Percentiles rank a stretch among this genome's conserved stretches.
These are phyloP conservation scores for Xylariaceae sp. DNA, from an alignment of 2,329 filamentous ascomycete genomes.

Conservation along the genomic window DNA sequence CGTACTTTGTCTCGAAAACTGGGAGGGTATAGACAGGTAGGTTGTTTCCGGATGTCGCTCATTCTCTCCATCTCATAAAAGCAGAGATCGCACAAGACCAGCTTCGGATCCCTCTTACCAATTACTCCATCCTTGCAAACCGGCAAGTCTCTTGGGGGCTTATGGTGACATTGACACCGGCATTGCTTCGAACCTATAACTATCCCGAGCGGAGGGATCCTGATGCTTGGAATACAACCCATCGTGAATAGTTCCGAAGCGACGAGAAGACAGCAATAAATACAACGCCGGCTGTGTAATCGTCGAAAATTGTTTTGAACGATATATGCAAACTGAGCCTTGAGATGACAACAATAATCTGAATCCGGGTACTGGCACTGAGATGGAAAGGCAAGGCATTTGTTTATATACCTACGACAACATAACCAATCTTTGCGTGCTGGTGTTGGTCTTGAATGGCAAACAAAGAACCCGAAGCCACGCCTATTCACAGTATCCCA, in stretches of 20 bases:
- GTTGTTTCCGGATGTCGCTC: slow-evolving; percentile 1
- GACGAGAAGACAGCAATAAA: background rate
- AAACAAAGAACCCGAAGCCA: background rate
- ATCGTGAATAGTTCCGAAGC: slow-evolving; percentile 1
- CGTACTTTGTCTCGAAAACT: background rate
- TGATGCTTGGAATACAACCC: background rate
- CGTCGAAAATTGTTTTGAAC: background rate
- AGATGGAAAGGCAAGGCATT: background rate
- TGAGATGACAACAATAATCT: background rate
- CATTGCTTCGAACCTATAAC: background rate
- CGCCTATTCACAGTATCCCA: background rate
- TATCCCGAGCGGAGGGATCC: background rate
- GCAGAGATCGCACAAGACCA: slow-evolving; percentile 13
- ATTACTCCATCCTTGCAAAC: slow-evolving; percentile 3
- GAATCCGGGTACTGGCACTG: background rate
- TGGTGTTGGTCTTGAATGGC: background rate
- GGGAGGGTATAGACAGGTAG: slow-evolving; percentile 11
- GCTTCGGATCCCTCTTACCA: slow-evolving; percentile 14
- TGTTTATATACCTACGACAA: background rate
- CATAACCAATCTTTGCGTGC: background rate
- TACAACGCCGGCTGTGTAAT: background rate
- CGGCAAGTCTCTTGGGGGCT: background rate
- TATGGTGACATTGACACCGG: slow-evolving; percentile 10
- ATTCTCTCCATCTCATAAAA: slow-evolving; percentile 7
- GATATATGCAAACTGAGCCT: background rate